Evolutionary conservation across 2,329 filamentous ascomycete species (phyloP).

Genomic region (Hypoxylon sp.): DNA sequence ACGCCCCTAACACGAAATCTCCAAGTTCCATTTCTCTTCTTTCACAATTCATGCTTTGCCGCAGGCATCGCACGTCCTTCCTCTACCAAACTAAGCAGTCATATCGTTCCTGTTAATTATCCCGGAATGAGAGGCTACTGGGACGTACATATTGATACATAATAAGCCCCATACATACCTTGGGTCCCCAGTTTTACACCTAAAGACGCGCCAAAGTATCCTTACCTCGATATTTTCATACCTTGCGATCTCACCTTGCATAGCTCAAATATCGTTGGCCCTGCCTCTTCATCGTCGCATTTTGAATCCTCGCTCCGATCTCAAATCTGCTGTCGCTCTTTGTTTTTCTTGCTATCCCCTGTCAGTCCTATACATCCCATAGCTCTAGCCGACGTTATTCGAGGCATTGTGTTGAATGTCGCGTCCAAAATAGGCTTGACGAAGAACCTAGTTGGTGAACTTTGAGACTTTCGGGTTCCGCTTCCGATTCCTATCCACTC

Average conservation of each 20-base stretch:
- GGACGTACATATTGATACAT: slow-evolving; percentile 48
- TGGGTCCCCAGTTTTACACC: slow-evolving; percentile 44
- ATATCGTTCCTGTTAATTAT: slow-evolving; percentile 52
- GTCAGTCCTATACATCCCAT: slow-evolving; percentile 45
- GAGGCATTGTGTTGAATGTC: slow-evolving; percentile 44
- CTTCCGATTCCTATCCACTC: slow-evolving; percentile 57
- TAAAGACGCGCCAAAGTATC: slow-evolving; percentile 48
- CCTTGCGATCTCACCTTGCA: slow-evolving; percentile 52
- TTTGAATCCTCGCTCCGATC: slow-evolving; percentile 53
- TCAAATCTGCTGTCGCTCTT: slow-evolving; percentile 50
- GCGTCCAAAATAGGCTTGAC: slow-evolving; percentile 52
- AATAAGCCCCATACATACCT: slow-evolving; percentile 48
- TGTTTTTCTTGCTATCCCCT: slow-evolving; percentile 48
- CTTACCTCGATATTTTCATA: slow-evolving; percentile 52
- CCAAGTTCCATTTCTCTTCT: slow-evolving; percentile 51
- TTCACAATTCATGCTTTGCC: slow-evolving; percentile 50
- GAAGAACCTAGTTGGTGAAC: slow-evolving; percentile 56
- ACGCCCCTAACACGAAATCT: slow-evolving; percentile 53
- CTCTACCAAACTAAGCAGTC: slow-evolving; percentile 50
- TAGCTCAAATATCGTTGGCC: slow-evolving; percentile 55
- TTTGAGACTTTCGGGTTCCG: slow-evolving; percentile 57
- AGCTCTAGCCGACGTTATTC: slow-evolving; percentile 37
- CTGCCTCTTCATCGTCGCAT: slow-evolving; percentile 53
- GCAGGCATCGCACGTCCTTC: slow-evolving; percentile 53
- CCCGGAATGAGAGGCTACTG: slow-evolving; percentile 45